Percentiles rank a stretch among this genome's conserved stretches.
Conservation (phyloP, 192 early-diverging fungal species). For the Coemansia sp. region DNA sequence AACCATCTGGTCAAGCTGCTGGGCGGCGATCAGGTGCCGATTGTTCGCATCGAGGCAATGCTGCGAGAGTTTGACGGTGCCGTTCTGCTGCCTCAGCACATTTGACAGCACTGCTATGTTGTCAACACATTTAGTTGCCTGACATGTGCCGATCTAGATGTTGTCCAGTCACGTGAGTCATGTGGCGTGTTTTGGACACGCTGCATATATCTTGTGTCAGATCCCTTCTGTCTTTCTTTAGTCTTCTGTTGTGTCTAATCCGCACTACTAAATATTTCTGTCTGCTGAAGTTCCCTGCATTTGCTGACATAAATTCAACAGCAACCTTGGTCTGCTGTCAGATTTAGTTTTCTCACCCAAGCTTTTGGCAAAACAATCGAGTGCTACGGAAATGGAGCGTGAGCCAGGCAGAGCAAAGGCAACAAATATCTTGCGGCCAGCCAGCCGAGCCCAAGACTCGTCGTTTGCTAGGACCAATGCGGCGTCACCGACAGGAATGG, state of each 20-base stretch:
- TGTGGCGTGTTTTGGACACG: constrained; percentile 8
- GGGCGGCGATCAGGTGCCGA: constrained; percentile 27
- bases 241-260: background rate
- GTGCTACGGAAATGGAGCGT: constrained; percentile 33
- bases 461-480: constrained; percentile 1
- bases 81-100: constrained; percentile 37
- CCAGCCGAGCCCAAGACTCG: constrained; percentile 43
- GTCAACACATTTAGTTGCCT: constrained; percentile 20
- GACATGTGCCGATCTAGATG: background rate
- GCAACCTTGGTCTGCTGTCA: background rate
- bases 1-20: constrained; percentile 49
- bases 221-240: background rate
- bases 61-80: constrained; percentile 35
- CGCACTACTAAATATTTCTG: background rate
- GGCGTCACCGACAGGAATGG: constrained; percentile 12
- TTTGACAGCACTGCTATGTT: background rate
- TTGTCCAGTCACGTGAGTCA: background rate
- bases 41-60: constrained; percentile 24
- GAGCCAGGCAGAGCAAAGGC: constrained; percentile 52
- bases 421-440: constrained; percentile 48
- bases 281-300: background rate
- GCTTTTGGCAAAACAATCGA: background rate
- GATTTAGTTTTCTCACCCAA: background rate
- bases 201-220: background rate
- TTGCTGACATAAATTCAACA: background rate